Percentiles rank a stretch among this genome's conserved stretches.
These are phyloP conservation scores for Trametes villosa DNA, from an alignment of 768 basidiomycete genomes.

Conservation along the genomic window DNA sequence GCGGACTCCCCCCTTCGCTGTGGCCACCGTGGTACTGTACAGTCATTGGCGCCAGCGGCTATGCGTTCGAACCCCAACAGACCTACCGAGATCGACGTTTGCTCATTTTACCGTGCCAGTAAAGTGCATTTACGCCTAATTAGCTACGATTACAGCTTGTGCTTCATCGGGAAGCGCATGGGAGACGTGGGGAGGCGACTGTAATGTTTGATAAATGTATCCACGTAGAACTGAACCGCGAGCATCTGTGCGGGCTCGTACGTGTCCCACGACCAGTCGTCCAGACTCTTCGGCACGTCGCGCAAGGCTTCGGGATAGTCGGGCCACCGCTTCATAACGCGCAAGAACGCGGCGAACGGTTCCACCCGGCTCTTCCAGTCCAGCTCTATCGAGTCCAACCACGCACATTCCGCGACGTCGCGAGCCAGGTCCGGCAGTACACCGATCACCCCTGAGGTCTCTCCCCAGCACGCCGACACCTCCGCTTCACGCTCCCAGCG, in stretches of 20 bases:
- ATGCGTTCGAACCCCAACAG: too few species aligned
- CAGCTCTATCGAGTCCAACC: background rate
- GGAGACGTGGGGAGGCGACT: background rate
- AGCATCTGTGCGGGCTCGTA: background rate
- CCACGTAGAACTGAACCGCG: background rate
- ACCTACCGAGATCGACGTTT: too few species aligned
- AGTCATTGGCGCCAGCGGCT: too few species aligned
- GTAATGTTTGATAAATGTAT: background rate
- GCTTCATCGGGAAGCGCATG: background rate
- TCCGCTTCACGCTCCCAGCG: background rate
- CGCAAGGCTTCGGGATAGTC: background rate
- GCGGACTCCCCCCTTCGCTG: too few species aligned
- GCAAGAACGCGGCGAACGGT: background rate
- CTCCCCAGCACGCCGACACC: background rate
- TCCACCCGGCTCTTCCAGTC: too few species aligned
- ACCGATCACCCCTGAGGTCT: background rate
- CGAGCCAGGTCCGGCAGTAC: background rate
- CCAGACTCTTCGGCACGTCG: background rate
- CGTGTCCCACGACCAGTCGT: background rate
- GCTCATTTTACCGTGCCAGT: too few species aligned
- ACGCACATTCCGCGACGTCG: background rate
- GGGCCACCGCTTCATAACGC: background rate
- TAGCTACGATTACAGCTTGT: too few species aligned
- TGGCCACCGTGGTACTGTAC: too few species aligned
- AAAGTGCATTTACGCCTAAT: too few species aligned